Base-by-base conservation (phyloP, 345 rosid genomes). In the Pugionium dolabratum region DNA sequence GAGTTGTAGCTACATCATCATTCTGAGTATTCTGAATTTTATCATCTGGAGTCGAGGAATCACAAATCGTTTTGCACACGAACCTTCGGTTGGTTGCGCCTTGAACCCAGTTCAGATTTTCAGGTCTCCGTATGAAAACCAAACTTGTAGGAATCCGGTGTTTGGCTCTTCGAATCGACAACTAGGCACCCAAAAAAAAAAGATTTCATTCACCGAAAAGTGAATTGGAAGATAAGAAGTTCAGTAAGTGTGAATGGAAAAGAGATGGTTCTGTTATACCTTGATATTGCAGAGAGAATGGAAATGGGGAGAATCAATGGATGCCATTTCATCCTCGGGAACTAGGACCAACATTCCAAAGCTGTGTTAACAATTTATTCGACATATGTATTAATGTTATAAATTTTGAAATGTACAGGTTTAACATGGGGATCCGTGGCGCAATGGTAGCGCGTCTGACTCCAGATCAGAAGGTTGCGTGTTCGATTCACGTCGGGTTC, bases 391-490 rank as follows among this genome's bases (percentile, higher is more conserved):
- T 0, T 5, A 5, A 4, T 0, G 0, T 0, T 25, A 27, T 35
- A 7, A 10, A n/a, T 0, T 1, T 0, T 0, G 1, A 1, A 0
- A 2, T 18, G 34, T 3, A 0, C 0, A 0, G 0, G 0, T 0
- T 0, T 0, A 0, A 0, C 11, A 47, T 3, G 65, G 43, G 97
- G 97, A 87, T 86, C 88, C 85, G 90, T 85, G 97, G 97, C 95
- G 95, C 96, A 90, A 93, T 84, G 97, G 95, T 90, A 88, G 96
- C 92, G 90, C 90, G 94, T 88, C 94, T 86, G 90, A 86, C 96
- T 86, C 96, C 92, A 80, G 95, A 84, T 86, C 96, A 88, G 88
- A 93, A 93, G 96, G 92, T 90, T 86, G 95, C 92, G 90, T 81
- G 94, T 86, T 93, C 87, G 91, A 87, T 88, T 90, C 85, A 87